Conservation (phyloP, 345 rosid species). For the Dovyalis caffra region DNA sequence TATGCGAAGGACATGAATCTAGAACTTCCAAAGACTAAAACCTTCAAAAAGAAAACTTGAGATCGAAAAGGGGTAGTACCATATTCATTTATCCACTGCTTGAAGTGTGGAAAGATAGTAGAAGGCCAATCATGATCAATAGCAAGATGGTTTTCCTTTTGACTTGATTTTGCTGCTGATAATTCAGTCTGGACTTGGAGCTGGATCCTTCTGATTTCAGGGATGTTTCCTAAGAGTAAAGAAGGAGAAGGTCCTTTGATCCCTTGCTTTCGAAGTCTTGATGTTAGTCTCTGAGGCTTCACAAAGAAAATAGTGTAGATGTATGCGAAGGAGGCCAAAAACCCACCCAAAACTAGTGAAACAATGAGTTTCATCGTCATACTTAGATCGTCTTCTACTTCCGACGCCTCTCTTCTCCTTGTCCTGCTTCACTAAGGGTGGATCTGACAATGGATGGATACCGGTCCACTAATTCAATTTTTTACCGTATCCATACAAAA, state of each 20-base stretch:
- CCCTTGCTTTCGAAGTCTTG: slow-evolving; percentile 42
- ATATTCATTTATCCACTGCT: slow-evolving; percentile 33
- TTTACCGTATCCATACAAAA: no score
- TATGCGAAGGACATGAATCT: no score
- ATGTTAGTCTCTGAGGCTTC: slow-evolving; percentile 30
- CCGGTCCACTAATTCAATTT: no score
- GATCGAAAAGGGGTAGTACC: slow-evolving; percentile 22
- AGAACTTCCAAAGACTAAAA: no score
- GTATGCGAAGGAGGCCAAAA: slow-evolving; percentile 14
- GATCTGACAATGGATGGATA: no score
- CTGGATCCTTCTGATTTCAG: slow-evolving; percentile 31
- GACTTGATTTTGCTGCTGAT: neutral
- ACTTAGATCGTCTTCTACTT: slow-evolving; percentile 8
- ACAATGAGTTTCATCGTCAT: slow-evolving; percentile 1
- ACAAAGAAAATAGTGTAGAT: slow-evolving; percentile 13
- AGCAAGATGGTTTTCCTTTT: neutral
- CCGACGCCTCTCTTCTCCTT: neutral
- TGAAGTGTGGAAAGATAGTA: slow-evolving; percentile 25
- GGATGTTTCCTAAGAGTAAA: slow-evolving; percentile 42
- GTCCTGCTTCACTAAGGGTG: no score
- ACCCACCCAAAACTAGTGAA: slow-evolving; percentile 22
- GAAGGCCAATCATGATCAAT: slow-evolving; percentile 46
- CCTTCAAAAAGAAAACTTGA: no score
- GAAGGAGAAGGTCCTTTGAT: slow-evolving; percentile 45
- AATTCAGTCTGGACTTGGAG: neutral